Conservation (phyloP, 2,329 filamentous ascomycete species). For the Nothophaeocryptopus gaeumannii region DNA sequence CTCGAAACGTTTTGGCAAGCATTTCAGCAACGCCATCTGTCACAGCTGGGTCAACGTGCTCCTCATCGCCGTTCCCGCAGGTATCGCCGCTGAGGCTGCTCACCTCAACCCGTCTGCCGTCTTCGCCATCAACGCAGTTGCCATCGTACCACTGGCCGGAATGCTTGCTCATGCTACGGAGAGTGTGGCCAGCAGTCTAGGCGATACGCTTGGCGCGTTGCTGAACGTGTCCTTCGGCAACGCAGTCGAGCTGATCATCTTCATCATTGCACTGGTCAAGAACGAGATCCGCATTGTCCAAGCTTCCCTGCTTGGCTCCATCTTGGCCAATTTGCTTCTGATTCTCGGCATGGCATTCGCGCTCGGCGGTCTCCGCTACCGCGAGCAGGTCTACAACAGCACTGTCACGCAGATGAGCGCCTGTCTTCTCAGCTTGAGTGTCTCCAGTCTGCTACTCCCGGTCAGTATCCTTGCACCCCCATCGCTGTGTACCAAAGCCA, state of each 20-base stretch:
- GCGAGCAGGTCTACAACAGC: conserved; percentile 93
- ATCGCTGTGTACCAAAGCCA: conserved; percentile 4
- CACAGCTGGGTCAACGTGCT: conserved; percentile 77
- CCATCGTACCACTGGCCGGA: conserved; percentile 51
- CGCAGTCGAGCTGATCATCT: conserved; percentile 53
- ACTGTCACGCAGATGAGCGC: conserved; percentile 96
- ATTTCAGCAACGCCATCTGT: conserved; percentile 58
- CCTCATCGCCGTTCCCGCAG: conserved; percentile 73
- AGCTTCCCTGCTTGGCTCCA: conserved; percentile 83
- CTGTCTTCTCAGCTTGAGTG: conserved; percentile 83
- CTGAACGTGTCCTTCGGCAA: conserved; percentile 55
- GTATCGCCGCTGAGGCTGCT: conserved; percentile 61
- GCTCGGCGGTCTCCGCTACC: conserved; percentile 77
- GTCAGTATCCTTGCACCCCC: conserved; percentile 45
- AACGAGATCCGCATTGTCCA: conserved; percentile 88
- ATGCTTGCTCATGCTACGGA: conserved; percentile 51
- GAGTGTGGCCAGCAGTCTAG: conserved; percentile 47
- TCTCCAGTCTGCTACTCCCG: conserved; percentile 82
- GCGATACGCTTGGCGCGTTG: conserved; percentile 50
- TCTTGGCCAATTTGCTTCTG: conserved; percentile 80
- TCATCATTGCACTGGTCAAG: conserved; percentile 74
- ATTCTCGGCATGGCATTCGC: conserved; percentile 92
- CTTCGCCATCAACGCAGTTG: conserved; percentile 53
- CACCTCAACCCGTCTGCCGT: conserved; percentile 43
- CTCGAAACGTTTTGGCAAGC: conserved; percentile 52